These are phyloP conservation scores for Pseudoscleropodium purum DNA, from an alignment of 225 moss, liverwort and hornwort genomes.

Conservation along the genomic window DNA sequence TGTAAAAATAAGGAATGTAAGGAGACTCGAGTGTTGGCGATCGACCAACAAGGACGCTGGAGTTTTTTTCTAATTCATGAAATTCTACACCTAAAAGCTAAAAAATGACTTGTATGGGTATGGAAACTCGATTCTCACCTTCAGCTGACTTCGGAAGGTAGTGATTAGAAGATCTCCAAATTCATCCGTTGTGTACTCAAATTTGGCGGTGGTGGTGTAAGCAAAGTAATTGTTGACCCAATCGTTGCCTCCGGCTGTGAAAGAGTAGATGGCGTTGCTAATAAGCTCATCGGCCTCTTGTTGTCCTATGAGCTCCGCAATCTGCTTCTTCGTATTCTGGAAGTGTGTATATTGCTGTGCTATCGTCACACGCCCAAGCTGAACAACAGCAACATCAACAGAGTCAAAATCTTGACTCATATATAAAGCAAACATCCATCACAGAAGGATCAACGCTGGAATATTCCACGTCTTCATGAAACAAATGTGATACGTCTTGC, in stretches of 20 bases:
- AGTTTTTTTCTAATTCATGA: not conserved
- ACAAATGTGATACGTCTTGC: not conserved
- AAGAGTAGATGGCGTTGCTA: slow-evolving; percentile 26
- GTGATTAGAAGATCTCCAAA: slow-evolving; percentile 18
- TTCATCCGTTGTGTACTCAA: slow-evolving; percentile 18
- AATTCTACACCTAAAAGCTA: not conserved
- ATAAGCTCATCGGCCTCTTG: slow-evolving; percentile 22
- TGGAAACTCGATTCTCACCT: slow-evolving; percentile 3
- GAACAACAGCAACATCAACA: not conserved
- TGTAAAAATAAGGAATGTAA: not conserved
- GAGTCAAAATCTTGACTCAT: not conserved
- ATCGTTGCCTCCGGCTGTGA: slow-evolving; percentile 56
- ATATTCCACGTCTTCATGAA: not conserved
- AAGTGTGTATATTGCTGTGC: slow-evolving; percentile 34
- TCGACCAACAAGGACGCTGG: not conserved
- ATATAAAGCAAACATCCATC: not conserved
- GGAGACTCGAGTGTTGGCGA: too few relatives aligned
- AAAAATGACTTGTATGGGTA: not conserved
- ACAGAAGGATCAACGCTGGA: not conserved
- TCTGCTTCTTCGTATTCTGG: slow-evolving; percentile 37
- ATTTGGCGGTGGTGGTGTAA: slow-evolving; percentile 2
- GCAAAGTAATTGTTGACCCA: slow-evolving; percentile 62
- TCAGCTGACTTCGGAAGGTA: slow-evolving; percentile 10
- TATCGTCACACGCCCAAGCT: slow-evolving; percentile 42
- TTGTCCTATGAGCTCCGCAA: slow-evolving; percentile 22